A percentile compares a stretch with the other conserved stretches of the same genome.
Evolutionary conservation across 2,329 filamentous ascomycete species (phyloP).

Genomic region (Verticillium albo-atrum): DNA sequence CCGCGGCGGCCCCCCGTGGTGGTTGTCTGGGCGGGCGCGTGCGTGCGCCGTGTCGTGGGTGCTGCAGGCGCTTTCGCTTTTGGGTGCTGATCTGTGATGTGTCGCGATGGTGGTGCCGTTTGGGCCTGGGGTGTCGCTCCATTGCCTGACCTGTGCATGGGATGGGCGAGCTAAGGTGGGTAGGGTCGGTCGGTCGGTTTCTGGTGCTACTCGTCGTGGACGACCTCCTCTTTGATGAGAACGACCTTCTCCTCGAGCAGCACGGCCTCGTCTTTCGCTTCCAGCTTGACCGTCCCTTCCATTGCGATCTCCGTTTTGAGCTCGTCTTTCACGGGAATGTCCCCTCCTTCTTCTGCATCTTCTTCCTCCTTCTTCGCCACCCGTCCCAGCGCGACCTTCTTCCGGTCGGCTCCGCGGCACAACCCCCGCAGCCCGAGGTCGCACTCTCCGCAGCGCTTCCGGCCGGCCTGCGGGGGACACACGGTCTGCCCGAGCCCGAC

Average conservation of each 20-base stretch:
- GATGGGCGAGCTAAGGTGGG: not conserved
- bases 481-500: slow-evolving; percentile 86
- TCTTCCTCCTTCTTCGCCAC: slow-evolving; percentile 34
- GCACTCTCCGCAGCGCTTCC: slow-evolving; percentile 79
- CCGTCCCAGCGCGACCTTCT: slow-evolving; percentile 54
- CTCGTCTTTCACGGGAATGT: slow-evolving; percentile 15
- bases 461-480: slow-evolving; percentile 65
- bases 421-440: slow-evolving; percentile 70
- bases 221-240: not conserved
- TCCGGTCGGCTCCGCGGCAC: slow-evolving; percentile 67
- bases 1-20: not conserved
- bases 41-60: not conserved
- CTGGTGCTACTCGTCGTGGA: not conserved
- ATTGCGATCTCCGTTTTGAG: slow-evolving; percentile 25
- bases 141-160: not conserved
- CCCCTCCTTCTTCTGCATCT: not conserved
- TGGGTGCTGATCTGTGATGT: not conserved
- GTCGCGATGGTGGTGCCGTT: too few relatives aligned
- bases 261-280: not conserved
- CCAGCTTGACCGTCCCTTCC: slow-evolving; percentile 8
- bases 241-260: not conserved
- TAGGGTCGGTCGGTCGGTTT: not conserved
- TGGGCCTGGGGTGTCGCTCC: too few relatives aligned
- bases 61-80: not conserved
- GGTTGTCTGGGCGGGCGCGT: not conserved